Evolutionary conservation across 1,139 yeast species (phyloP).

Genomic region (Suzukiozyma palmioleophila): DNA sequence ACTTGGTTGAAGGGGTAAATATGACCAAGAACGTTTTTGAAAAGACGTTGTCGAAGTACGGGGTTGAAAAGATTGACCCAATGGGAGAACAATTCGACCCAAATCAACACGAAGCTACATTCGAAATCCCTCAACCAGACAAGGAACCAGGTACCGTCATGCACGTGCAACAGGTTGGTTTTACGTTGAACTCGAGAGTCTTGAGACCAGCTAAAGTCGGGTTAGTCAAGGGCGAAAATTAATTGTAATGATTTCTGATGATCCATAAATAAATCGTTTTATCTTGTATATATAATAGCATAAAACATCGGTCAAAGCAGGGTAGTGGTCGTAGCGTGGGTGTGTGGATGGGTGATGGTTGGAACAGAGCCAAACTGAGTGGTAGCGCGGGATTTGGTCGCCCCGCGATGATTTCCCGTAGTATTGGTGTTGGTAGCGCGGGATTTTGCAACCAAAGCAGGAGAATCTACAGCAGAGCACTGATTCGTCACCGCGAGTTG

Average conservation of each 20-base stretch:
- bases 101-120: constrained; percentile 88
- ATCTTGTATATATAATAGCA: constrained; percentile 3
- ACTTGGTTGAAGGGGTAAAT: constrained; percentile 82
- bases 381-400: too few relatives aligned
- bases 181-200: constrained; percentile 79
- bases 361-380: too few relatives aligned
- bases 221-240: constrained; percentile 58
- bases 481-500: too few relatives aligned
- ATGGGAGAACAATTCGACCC: constrained; percentile 86
- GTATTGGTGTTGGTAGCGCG: not conserved
- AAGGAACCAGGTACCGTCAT: constrained; percentile 92
- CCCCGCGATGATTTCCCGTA: too few relatives aligned
- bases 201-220: constrained; percentile 97
- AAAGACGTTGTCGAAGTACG: constrained; percentile 78
- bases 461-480: too few relatives aligned
- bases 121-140: constrained; percentile 82
- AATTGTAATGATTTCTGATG: constrained; percentile 3
- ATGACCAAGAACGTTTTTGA: constrained; percentile 89
- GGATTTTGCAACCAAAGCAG: not conserved
- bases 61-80: constrained; percentile 78
- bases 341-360: too few relatives aligned
- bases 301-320: too few relatives aligned
- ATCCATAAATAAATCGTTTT: constrained; percentile 1
- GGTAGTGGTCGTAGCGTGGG: too few relatives aligned
- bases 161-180: constrained; percentile 91